These are phyloP conservation scores for Codiaeum variegatum DNA, from an alignment of 441 rosid species.

Conservation along the genomic window DNA sequence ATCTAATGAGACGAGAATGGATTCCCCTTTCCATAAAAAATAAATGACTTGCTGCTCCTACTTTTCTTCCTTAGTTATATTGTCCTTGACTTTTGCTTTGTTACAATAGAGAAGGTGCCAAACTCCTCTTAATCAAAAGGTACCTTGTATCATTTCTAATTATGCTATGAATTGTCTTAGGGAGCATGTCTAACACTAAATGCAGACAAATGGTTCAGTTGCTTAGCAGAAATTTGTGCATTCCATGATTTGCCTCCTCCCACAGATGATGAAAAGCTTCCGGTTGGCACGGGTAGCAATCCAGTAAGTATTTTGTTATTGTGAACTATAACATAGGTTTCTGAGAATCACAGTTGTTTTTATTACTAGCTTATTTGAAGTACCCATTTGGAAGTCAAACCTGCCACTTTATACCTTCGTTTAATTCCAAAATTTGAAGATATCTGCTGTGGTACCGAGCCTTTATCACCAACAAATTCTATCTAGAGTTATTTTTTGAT, in stretches of 20 bases:
- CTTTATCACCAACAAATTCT: neutral
- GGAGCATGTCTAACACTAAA: conserved; percentile 89
- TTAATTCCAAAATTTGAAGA: neutral
- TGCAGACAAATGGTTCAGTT: conserved; percentile 85
- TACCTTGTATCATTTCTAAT: neutral
- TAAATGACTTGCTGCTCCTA: no score
- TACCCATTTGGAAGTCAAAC: conserved; percentile 7
- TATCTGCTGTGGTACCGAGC: neutral
- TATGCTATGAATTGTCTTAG: conserved; percentile 32
- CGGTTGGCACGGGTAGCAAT: conserved; percentile 94
- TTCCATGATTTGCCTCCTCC: conserved; percentile 66
- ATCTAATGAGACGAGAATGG: no score
- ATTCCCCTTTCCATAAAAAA: no score
- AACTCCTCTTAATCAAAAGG: neutral
- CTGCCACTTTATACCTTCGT: neutral
- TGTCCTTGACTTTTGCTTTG: neutral
- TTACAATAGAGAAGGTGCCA: neutral
- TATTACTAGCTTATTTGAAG: neutral
- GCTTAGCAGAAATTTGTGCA: conserved; percentile 60
- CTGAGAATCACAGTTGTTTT: neutral
- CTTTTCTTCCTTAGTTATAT: no score
- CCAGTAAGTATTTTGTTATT: conserved; percentile 53
- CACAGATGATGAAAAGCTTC: conserved; percentile 76
- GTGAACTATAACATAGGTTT: neutral
- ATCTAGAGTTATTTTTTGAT: neutral